Evolutionary conservation across 2,329 filamentous ascomycete genomes (phyloP).

Genomic region (Pseudogymnoascus sp.): DNA sequence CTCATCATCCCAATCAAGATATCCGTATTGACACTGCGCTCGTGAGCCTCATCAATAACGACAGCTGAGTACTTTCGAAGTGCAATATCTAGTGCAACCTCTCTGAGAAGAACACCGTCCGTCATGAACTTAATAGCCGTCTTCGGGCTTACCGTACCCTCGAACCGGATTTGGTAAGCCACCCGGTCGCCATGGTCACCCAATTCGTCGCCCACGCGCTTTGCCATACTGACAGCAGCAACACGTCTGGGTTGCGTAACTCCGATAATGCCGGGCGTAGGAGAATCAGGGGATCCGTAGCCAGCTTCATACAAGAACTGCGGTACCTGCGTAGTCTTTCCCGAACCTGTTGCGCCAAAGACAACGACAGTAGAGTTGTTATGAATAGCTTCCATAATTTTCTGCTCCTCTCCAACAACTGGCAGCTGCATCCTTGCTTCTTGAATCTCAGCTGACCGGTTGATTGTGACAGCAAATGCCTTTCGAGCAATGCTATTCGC

Average conservation of each 20-base stretch:
- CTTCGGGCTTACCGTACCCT: conserved; percentile 68
- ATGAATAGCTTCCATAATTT: conserved; percentile 95
- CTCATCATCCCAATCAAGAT: conserved; percentile 97
- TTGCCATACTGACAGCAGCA: conserved; percentile 93
- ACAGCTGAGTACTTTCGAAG: conserved; percentile 87
- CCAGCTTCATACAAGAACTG: conserved; percentile 94
- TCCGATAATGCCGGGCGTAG: conserved; percentile 85
- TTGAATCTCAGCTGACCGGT: conserved; percentile 66
- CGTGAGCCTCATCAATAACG: conserved; percentile 93
- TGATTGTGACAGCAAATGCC: conserved; percentile 65
- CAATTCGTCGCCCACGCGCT: conserved; percentile 79
- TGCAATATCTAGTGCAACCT: conserved; percentile 82
- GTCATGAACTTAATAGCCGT: conserved; percentile 99
- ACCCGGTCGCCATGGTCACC: conserved; percentile 70
- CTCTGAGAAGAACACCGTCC: conserved; percentile 86
- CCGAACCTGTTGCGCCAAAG: conserved; percentile 90
- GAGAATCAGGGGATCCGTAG: conserved; percentile 69
- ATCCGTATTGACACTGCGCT: conserved; percentile 94
- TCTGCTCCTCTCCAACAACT: conserved; percentile 90
- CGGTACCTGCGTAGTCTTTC: conserved; percentile 95
- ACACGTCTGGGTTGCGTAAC: conserved; percentile 92
- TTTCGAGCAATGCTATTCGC: conserved; percentile 57
- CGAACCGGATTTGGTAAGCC: conserved; percentile 91
- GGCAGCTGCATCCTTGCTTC: conserved; percentile 71
- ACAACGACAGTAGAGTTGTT: conserved; percentile 85